Base-by-base conservation (phyloP, 2,329 filamentous ascomycete species). In the Cadophora gregata region DNA sequence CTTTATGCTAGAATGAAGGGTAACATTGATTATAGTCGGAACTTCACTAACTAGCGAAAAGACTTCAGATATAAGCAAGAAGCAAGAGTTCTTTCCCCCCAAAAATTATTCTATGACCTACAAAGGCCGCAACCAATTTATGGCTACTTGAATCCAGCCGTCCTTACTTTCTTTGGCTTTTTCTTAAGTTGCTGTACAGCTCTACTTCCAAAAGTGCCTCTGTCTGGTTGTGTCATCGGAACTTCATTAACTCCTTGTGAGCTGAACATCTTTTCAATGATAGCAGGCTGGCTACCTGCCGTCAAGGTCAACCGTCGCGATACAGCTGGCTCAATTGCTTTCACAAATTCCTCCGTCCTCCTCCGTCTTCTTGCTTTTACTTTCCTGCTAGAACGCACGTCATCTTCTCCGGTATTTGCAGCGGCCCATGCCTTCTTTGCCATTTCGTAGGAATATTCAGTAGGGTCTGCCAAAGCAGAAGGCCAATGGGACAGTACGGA, bases 161-260 rank as follows among this genome's bases (percentile, higher is more conserved):
- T 70, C 45, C 74, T 71, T n/a, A 63, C 66, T 73, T 78, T 80
- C 75, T 81, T 82, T 19, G 70, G 67, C 73, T 82, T 84, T 75
- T 83, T 83, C 62, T 75, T 78, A 68, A 76, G 78, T 67, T 77
- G 79, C 59, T 72, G 64, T 12, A 59, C 59, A 42, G 72, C 55
- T 63, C 82, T 77, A 69, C 79, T 79, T 29, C 83, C 83, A 79
- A 83, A 84, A 4, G 75, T 70, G 1, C 84, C 84, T n/a, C 79
- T 69, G 25, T 82, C 77, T 14, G 83, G 83, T 73, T 86, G 84
- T n/a, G 83, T 78, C 75, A 77, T 77, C 14, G 76, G 71, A 1
- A 78, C 4, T 12, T 77, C 73, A 59, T 67, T 70, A 16, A 71
- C 64, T 4, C 67, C 58, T 53, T 77, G 76, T 31, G 75, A 77